Percentiles rank a stretch among this genome's conserved stretches.
These are phyloP conservation scores for Aspergillus caelatus DNA, from an alignment of 2,329 filamentous ascomycete species.

Conservation along the genomic window DNA sequence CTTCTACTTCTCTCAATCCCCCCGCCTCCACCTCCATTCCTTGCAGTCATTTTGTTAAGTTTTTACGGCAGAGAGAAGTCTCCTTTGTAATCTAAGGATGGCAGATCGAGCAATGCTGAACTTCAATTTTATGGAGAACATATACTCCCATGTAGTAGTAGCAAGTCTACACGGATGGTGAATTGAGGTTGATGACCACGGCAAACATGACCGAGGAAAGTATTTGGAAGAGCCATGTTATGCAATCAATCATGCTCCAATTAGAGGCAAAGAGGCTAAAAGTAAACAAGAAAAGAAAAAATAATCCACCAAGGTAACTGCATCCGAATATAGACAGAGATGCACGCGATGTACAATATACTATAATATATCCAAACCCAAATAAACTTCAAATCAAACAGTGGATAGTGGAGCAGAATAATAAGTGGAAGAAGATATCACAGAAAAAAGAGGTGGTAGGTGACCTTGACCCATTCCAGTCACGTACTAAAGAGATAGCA, in stretches of 20 bases:
- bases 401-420: not conserved
- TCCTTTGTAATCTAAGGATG: not conserved
- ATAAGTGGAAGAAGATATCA: not conserved
- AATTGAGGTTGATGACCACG: not conserved
- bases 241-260: constrained; percentile 9
- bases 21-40: not conserved
- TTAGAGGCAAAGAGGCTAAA: not conserved
- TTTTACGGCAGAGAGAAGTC: not conserved
- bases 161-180: not conserved
- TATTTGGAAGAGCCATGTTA: not conserved
- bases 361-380: constrained; percentile 11
- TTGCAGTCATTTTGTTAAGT: not conserved
- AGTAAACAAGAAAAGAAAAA: not conserved
- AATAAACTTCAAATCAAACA: not conserved
- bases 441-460: constrained; percentile 2
- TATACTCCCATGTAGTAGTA: not conserved
- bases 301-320: not conserved
- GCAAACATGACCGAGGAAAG: not conserved
- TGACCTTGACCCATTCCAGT: not conserved
- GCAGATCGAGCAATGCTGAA: not conserved
- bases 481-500: not conserved
- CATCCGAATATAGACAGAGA: constrained; percentile 14
- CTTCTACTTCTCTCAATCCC: not conserved
- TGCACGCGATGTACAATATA: constrained; percentile 4
- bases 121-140: not conserved